Percentiles rank a stretch among this genome's conserved stretches.
These are phyloP conservation scores for Fragaria nilgerrensis DNA, from an alignment of 306 rosid genomes.

Conservation along the genomic window DNA sequence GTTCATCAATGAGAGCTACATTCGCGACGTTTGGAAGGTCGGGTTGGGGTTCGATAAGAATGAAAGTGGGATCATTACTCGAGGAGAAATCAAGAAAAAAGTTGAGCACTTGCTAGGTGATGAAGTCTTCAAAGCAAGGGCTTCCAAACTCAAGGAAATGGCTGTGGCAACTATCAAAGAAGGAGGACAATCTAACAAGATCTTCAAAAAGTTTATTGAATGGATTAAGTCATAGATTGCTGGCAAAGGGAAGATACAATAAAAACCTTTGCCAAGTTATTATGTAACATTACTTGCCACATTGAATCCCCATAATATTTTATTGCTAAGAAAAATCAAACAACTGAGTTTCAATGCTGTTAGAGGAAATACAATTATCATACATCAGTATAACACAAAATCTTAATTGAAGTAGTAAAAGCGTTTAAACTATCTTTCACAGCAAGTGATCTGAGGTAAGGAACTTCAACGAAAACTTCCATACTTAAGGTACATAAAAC, in stretches of 20 bases:
- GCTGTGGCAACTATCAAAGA: constrained; percentile 12
- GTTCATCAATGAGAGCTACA: constrained; percentile 16
- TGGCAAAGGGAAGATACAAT: not conserved
- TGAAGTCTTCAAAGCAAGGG: constrained; percentile 15
- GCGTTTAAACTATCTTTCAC: not conserved
- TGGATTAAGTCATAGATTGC: constrained; percentile 38
- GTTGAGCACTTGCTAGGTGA: constrained; percentile 22
- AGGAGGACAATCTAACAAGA: constrained; percentile 25
- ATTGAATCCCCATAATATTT: not conserved
- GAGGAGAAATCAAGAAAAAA: constrained; percentile 25
- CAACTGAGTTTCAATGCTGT: not conserved
- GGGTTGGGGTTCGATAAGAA: constrained; percentile 18
- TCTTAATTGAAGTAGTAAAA: too few species aligned
- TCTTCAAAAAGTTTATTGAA: constrained; percentile 31
- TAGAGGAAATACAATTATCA: not conserved
- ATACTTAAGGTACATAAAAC: too few species aligned
- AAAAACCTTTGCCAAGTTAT: not conserved
- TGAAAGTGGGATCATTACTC: not conserved
- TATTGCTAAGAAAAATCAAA: not conserved
- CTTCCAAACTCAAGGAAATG: constrained; percentile 21
- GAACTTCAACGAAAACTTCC: not conserved
- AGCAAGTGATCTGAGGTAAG: not conserved
- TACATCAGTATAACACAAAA: not conserved
- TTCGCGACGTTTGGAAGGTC: constrained; percentile 30
- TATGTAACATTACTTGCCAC: not conserved